A percentile compares a stretch with the other conserved stretches of the same genome.
phyloP scores from a whole-genome alignment of 345 rosid species.

The Ceriops decandra region DNA sequence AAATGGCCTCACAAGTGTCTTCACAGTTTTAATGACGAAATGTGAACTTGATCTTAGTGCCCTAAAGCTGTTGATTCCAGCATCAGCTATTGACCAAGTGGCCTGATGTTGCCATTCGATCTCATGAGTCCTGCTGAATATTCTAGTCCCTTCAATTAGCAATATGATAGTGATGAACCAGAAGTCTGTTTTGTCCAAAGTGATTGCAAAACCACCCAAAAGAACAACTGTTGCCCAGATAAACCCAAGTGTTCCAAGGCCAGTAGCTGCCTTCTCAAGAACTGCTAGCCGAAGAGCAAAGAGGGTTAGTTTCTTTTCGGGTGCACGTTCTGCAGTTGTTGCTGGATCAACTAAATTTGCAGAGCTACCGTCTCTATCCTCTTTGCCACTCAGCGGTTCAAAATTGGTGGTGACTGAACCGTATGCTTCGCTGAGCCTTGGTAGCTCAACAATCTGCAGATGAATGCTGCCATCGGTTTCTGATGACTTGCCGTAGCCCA shows the following conservation, averaged over 20 bases:
- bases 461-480: slow-evolving; percentile 49
- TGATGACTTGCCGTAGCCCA: slow-evolving; percentile 31
- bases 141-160: slow-evolving; percentile 77
- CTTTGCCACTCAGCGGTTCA: slow-evolving; percentile 44
- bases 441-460: slow-evolving; percentile 46
- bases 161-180: slow-evolving; percentile 78
- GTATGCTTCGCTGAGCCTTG: slow-evolving; percentile 38
- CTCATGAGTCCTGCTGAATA: slow-evolving; percentile 87
- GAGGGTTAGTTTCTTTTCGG: slow-evolving; percentile 81
- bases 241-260: slow-evolving; percentile 80
- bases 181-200: slow-evolving; percentile 71
- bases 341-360: slow-evolving; percentile 30
- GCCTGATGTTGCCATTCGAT: slow-evolving; percentile 95
- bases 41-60: slow-evolving; percentile 51
- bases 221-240: slow-evolving; percentile 97
- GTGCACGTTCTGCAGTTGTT: slow-evolving; percentile 35
- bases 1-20: slow-evolving; percentile 23
- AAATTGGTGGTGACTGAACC: slow-evolving; percentile 56
- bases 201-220: slow-evolving; percentile 84
- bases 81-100: slow-evolving; percentile 70
- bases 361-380: slow-evolving; percentile 48
- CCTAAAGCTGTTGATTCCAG: slow-evolving; percentile 66
- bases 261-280: slow-evolving; percentile 78
- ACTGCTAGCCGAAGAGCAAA: slow-evolving; percentile 79
- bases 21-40: slow-evolving; percentile 27